Percentiles rank a stretch among this genome's conserved stretches.
Conservation (phyloP, 768 basidiomycete genomes). For the Pisolithus microcarpus region DNA sequence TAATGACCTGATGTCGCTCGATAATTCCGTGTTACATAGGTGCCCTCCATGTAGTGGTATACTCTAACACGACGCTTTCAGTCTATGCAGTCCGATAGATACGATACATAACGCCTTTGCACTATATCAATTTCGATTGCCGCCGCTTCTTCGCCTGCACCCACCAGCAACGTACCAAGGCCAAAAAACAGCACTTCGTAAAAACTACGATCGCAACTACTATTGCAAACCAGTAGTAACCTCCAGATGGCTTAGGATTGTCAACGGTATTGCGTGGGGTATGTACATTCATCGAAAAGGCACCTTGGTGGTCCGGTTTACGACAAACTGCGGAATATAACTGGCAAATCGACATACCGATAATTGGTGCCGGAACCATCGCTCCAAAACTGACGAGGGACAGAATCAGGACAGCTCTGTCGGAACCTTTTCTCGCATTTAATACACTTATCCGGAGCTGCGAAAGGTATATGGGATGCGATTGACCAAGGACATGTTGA, state of each 20-base stretch:
- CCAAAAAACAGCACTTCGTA: conserved; percentile 39
- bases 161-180: conserved; percentile 60
- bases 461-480: conserved; percentile 79
- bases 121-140: conserved; percentile 10
- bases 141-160: conserved; percentile 40
- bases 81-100: background rate
- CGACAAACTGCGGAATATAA: background rate
- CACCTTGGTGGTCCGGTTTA: conserved; percentile 34
- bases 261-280: conserved; percentile 49
- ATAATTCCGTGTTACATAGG: too few relatives aligned
- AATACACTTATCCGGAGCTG: conserved; percentile 62
- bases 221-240: conserved; percentile 49
- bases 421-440: conserved; percentile 52
- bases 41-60: too few relatives aligned
- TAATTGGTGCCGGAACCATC: conserved; percentile 53
- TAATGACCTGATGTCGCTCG: background rate
- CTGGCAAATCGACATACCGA: conserved; percentile 36
- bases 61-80: too few relatives aligned
- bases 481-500: conserved; percentile 82
- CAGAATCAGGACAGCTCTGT: conserved; percentile 59
- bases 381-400: conserved; percentile 62
- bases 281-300: conserved; percentile 59
- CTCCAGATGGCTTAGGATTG: conserved; percentile 20
- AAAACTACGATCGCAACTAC: conserved; percentile 41
- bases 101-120: background rate